Evolutionary conservation across 768 basidiomycete genomes (phyloP).

Genomic region (Russula virescens): DNA sequence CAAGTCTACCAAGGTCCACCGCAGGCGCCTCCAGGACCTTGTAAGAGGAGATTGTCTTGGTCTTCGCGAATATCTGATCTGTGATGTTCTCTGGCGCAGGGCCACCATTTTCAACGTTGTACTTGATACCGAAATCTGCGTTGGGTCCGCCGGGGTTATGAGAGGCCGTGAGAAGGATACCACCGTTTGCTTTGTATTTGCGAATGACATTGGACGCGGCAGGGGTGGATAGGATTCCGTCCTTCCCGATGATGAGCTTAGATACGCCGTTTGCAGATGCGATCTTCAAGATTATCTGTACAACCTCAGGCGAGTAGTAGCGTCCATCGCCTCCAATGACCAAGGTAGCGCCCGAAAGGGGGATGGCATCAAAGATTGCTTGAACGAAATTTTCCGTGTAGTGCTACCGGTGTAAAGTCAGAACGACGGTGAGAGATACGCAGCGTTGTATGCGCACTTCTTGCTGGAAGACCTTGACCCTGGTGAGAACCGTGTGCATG

Average conservation of each 20-base stretch:
- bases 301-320: slow-evolving; percentile 78
- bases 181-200: slow-evolving; percentile 93
- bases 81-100: slow-evolving; percentile 96
- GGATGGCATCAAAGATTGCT: slow-evolving; percentile 87
- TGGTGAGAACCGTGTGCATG: slow-evolving; percentile 31
- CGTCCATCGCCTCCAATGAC: slow-evolving; percentile 98
- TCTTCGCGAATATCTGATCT: slow-evolving; percentile 90
- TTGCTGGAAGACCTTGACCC: slow-evolving; percentile 98
- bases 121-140: slow-evolving; percentile 99
- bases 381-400: slow-evolving; percentile 99
- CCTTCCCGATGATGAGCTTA: slow-evolving; percentile 88
- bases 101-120: slow-evolving; percentile 96
- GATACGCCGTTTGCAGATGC: slow-evolving; percentile 90
- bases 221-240: slow-evolving; percentile 92
- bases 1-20: slow-evolving; percentile 78
- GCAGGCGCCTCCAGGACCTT: slow-evolving; percentile 73
- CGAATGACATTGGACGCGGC: slow-evolving; percentile 95
- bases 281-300: slow-evolving; percentile 90
- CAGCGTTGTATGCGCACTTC: slow-evolving; percentile 46
- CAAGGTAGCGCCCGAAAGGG: slow-evolving; percentile 70
- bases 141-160: slow-evolving; percentile 99
- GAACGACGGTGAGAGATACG: slow-evolving; percentile 22
- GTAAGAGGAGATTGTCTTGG: slow-evolving; percentile 82
- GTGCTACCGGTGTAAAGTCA: slow-evolving; percentile 42
- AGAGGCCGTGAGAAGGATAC: slow-evolving; percentile 92